A percentile compares a stretch with the other conserved stretches of the same genome.
phyloP scores from a whole-genome alignment of 1,139 yeast species.

The Debaryomyces udenii region DNA sequence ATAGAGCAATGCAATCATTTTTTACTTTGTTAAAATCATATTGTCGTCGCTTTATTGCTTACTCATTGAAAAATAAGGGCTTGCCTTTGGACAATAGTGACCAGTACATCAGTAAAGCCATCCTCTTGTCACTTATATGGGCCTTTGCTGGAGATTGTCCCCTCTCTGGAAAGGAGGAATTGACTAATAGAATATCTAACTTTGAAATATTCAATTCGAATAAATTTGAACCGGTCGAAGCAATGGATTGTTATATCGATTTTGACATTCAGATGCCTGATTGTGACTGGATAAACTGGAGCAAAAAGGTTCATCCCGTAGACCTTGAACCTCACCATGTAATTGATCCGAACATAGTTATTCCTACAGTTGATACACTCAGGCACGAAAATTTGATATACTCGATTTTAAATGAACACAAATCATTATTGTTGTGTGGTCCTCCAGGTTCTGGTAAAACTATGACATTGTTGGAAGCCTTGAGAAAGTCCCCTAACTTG shows the following conservation, averaged over 20 bases:
- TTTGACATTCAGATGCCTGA: slow-evolving; percentile 50
- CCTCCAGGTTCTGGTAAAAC: slow-evolving; percentile 99
- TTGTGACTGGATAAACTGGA: slow-evolving; percentile 55
- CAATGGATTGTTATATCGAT: slow-evolving; percentile 33
- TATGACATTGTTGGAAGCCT: slow-evolving; percentile 77
- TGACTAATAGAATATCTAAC: slow-evolving; percentile 36
- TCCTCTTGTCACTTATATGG: slow-evolving; percentile 60
- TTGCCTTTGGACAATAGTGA: slow-evolving; percentile 24
- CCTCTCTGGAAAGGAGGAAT: slow-evolving; percentile 38
- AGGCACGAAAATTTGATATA: slow-evolving; percentile 66
- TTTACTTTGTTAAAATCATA: slow-evolving; percentile 30
- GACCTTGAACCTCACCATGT: slow-evolving; percentile 69
- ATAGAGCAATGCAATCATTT: slow-evolving; percentile 45
- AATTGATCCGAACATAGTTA: slow-evolving; percentile 61
- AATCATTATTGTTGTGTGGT: slow-evolving; percentile 79
- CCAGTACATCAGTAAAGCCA: slow-evolving; percentile 38
- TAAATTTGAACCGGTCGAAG: slow-evolving; percentile 12
- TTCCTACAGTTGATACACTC: slow-evolving; percentile 80
- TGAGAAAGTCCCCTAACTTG: slow-evolving; percentile 58
- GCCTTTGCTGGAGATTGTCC: slow-evolving; percentile 67
- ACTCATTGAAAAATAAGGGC: slow-evolving; percentile 15
- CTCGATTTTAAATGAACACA: slow-evolving; percentile 58
- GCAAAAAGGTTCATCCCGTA: slow-evolving; percentile 42
- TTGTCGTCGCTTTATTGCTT: slow-evolving; percentile 22
- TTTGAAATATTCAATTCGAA: slow-evolving; percentile 20